Evolutionary conservation across 2,329 filamentous ascomycete genomes (phyloP).

Genomic region (Curvularia lunata): DNA sequence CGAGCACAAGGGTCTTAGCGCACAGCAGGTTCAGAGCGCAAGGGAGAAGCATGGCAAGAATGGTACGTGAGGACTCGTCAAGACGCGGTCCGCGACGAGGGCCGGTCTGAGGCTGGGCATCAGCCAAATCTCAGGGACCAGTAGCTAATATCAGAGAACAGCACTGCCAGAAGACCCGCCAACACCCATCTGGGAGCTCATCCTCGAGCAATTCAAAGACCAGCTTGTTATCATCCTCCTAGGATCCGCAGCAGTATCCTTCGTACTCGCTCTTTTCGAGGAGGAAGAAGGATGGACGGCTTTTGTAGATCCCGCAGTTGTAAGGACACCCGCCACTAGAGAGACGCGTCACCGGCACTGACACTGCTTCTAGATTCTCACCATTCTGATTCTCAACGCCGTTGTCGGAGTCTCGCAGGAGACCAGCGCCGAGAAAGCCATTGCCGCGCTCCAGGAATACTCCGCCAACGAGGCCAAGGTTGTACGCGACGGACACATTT

Average conservation of each 20-base stretch:
- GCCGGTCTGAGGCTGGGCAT: not conserved
- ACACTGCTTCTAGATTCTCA: conserved; percentile 74
- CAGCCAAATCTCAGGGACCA: not conserved
- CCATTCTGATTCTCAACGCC: conserved; percentile 94
- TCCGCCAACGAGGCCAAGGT: conserved; percentile 98
- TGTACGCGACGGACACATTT: conserved; percentile 79
- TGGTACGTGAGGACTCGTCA: conserved; percentile 48
- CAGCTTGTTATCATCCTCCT: conserved; percentile 95
- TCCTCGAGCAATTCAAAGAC: conserved; percentile 98
- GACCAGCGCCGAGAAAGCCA: conserved; percentile 97
- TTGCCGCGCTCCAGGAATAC: conserved; percentile 97
- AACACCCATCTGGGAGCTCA: conserved; percentile 93
- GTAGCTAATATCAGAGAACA: conserved; percentile 43
- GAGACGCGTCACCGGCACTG: conserved; percentile 16
- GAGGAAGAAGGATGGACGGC: conserved; percentile 93
- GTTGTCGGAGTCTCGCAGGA: conserved; percentile 98
- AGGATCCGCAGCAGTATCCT: conserved; percentile 90
- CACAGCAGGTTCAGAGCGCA: conserved; percentile 55
- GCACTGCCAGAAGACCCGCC: conserved; percentile 87
- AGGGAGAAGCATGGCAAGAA: conserved; percentile 61
- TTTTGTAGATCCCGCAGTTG: conserved; percentile 94
- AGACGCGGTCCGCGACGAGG: not conserved
- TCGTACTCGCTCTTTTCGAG: conserved; percentile 90
- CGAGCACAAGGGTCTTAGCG: conserved; percentile 59
- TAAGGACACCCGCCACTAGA: conserved; percentile 58